Evolutionary conservation across 768 basidiomycete genomes (phyloP).

Genomic region (Stropharia rugosoannulata): DNA sequence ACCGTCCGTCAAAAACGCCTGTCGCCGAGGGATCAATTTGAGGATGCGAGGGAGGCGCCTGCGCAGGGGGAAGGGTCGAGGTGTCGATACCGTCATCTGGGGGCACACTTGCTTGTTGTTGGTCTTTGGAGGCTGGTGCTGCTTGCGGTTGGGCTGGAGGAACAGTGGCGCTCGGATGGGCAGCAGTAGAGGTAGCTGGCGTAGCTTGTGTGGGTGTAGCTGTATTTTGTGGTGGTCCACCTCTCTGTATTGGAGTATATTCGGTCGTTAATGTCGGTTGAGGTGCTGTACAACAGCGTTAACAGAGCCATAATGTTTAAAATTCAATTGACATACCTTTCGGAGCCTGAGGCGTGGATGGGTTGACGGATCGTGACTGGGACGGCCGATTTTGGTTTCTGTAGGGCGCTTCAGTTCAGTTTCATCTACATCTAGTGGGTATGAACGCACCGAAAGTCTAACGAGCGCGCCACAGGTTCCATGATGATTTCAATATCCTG

Average conservation of each 20-base stretch:
- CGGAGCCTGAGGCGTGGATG: slow-evolving; percentile 28
- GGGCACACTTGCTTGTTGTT: slow-evolving; percentile 8
- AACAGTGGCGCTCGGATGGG: slow-evolving; percentile 9
- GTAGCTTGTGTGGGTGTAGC: slow-evolving; percentile 13
- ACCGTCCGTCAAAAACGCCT: slow-evolving; percentile 71
- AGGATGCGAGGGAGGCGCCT: slow-evolving; percentile 80
- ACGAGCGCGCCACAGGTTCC: slow-evolving; percentile 70
- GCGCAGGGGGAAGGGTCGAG: slow-evolving; percentile 60
- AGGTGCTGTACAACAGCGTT: slow-evolving; percentile 27
- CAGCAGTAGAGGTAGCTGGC: slow-evolving; percentile 8
- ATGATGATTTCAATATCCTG: slow-evolving; percentile 92
- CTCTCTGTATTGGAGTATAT: slow-evolving; percentile 74
- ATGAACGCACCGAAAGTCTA: slow-evolving; percentile 66
- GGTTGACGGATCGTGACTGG: slow-evolving; percentile 12
- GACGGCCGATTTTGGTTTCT: slow-evolving; percentile 22
- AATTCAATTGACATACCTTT: slow-evolving; percentile 23
- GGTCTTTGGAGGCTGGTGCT: slow-evolving; percentile 2
- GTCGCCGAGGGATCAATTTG: slow-evolving; percentile 65
- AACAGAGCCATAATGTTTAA: background rate
- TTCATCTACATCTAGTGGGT: too few species aligned
- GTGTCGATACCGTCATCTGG: slow-evolving; percentile 60
- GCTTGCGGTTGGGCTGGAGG: slow-evolving; percentile 18
- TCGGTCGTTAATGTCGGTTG: slow-evolving; percentile 75
- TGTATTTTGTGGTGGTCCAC: slow-evolving; percentile 34
- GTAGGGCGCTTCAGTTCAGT: background rate